phyloP scores from a whole-genome alignment of 1,284 basidiomycete species.

The Meira miltonrushii region DNA sequence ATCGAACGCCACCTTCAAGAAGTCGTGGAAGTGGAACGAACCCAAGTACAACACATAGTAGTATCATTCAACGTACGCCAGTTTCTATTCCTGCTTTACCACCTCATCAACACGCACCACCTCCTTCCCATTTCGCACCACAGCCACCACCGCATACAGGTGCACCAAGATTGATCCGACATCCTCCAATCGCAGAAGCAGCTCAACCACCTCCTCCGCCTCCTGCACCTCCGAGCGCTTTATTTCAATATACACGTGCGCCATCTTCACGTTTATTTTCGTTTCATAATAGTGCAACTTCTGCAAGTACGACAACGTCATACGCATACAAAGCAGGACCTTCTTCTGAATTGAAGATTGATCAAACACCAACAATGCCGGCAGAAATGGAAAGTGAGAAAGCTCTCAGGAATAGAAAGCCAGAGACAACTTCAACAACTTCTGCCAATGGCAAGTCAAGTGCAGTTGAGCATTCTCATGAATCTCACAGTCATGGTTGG shows the following conservation, averaged over 20 bases:
- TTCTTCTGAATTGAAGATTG: slow-evolving; percentile 1
- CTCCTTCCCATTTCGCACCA: slow-evolving; percentile 6
- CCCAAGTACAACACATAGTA: too few relatives aligned
- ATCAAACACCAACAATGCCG: background rate
- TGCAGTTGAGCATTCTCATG: slow-evolving; percentile 19
- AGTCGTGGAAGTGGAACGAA: too few relatives aligned
- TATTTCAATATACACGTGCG: slow-evolving; percentile 2
- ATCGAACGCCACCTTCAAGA: too few relatives aligned
- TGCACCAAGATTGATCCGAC: slow-evolving; percentile 9
- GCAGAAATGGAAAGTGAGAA: background rate
- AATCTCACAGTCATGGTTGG: slow-evolving; percentile 16
- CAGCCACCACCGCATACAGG: slow-evolving; percentile 13
- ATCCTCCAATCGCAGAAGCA: slow-evolving; percentile 6
- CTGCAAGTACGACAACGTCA: slow-evolving; percentile 15
- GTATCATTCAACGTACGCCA: background rate
- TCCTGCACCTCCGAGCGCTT: slow-evolving; percentile 9
- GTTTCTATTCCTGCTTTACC: background rate
- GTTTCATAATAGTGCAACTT: slow-evolving; percentile 18
- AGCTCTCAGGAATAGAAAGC: slow-evolving; percentile 17
- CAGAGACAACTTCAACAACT: background rate
- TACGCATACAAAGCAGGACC: slow-evolving; percentile 14
- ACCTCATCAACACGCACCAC: background rate
- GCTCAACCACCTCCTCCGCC: slow-evolving; percentile 1
- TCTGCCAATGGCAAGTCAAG: slow-evolving; percentile 7
- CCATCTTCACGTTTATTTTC: slow-evolving; percentile 22